These are phyloP conservation scores for Rhododendron henanense DNA, from an alignment of 148 eudicot genomes.

Conservation along the genomic window DNA sequence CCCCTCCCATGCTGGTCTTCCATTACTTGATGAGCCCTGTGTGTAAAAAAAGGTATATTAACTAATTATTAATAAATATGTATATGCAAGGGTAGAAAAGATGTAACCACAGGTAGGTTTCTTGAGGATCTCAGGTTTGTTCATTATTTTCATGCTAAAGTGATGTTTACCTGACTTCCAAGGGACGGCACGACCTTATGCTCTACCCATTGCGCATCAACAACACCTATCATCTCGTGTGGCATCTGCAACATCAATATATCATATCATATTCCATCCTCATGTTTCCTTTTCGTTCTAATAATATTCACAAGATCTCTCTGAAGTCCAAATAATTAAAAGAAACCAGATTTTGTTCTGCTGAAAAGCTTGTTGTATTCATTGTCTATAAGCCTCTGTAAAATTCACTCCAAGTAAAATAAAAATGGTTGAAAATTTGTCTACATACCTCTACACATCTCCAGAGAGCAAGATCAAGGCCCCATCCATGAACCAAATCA, in stretches of 20 bases:
- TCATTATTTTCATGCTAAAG: not conserved
- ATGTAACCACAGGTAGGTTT: not conserved
- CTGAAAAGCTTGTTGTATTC: not conserved
- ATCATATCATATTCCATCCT: not conserved
- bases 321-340: not conserved
- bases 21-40: not conserved
- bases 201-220: constrained; percentile 29
- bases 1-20: constrained; percentile 5
- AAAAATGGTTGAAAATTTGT: not conserved
- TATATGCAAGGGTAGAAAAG: not conserved
- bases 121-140: not conserved
- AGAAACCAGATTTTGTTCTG: not conserved
- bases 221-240: constrained; percentile 18
- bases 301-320: not conserved
- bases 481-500: constrained; percentile 31
- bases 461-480: constrained; percentile 25
- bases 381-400: not conserved
- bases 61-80: not conserved
- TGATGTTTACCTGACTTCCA: constrained; percentile 13
- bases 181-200: constrained; percentile 24
- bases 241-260: constrained; percentile 18
- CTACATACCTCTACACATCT: constrained; percentile 21
- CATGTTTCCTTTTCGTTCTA: not conserved
- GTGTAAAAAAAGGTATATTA: not conserved
- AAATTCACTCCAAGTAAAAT: not conserved